Evolutionary conservation across 768 basidiomycete species (phyloP), one percentile per base, ranked within the genome.

Genomic region (Hortiboletus campestris): DNA sequence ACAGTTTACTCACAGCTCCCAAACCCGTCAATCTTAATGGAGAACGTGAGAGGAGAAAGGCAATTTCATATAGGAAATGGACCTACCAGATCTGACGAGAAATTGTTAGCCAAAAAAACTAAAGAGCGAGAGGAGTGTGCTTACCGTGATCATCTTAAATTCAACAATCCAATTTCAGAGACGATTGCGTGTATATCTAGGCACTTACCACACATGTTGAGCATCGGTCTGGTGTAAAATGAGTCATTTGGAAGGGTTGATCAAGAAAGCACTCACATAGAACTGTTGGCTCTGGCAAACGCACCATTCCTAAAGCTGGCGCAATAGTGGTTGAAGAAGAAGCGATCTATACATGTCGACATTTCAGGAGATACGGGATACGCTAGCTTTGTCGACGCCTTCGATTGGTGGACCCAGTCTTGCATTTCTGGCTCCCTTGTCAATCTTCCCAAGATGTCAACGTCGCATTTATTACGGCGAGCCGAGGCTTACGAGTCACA

Each of bases 251-350:
- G 17, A 35, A 16, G 7, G 2, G 28, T 5, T 22, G 17, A 36
- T 13, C 14, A 38, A 43, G 34, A 40, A 45, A 20, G 53, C 14
- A 58, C 91, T 58, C 73, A 95, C 86, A 98, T 95, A 16, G 89
- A 84, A 60, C 89, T 85, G 67, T 96, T 97, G 10, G 94, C 93
- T 50, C 90, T 78, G 1, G 91, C 91, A 71, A 96, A 98, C 0
- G 92, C 94, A 7, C 94, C 93, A 49, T 84, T 84, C 56, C 94
- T 82, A 74, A 96, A 98, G 44, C 78, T 72, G 47, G 87, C 81
- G 64, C 94, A 96, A 71, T 97, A 97, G 63, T 95, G 94, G 56
- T 86, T 90, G 77, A 95, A 96, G 68, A 86, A 86, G 67, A 89
- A 94, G 39, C 94, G 80, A 67, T 97, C 94, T 41, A 98, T 84